phyloP scores from a whole-genome alignment of 176 grass and related monocot genomes.

The Rhynchospora breviuscula region DNA sequence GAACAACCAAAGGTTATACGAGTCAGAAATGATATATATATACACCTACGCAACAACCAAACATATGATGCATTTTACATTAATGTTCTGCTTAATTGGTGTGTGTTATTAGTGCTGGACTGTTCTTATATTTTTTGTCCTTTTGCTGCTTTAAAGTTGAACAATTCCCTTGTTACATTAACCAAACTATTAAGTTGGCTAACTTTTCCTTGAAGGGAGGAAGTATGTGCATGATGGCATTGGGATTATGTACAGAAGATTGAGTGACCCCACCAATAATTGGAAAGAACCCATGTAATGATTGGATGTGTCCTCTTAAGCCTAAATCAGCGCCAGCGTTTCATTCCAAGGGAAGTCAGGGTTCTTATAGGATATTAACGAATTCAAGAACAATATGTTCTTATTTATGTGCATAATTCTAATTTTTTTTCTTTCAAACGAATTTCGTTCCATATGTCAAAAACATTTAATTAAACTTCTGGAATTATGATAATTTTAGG shows the following conservation, averaged over 20 bases:
- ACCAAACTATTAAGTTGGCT: neutral
- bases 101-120: neutral
- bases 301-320: conserved; percentile 1
- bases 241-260: conserved; percentile 9
- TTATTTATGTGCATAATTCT: neutral
- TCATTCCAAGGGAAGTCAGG: neutral
- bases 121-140: neutral
- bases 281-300: neutral
- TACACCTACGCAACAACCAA: neutral
- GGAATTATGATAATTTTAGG: neutral
- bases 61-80: neutral
- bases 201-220: neutral
- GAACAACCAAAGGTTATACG: neutral
- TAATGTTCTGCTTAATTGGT: neutral
- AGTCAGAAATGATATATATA: neutral
- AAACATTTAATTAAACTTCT: neutral
- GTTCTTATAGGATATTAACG: neutral
- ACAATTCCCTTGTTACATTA: neutral
- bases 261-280: conserved; percentile 15
- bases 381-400: neutral
- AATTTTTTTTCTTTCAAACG: neutral
- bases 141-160: neutral
- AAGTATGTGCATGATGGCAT: neutral
- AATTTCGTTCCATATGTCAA: neutral
- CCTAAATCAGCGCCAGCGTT: neutral